Base-by-base conservation (phyloP, 2,329 filamentous ascomycete genomes). In the Botrytis cinerea region DNA sequence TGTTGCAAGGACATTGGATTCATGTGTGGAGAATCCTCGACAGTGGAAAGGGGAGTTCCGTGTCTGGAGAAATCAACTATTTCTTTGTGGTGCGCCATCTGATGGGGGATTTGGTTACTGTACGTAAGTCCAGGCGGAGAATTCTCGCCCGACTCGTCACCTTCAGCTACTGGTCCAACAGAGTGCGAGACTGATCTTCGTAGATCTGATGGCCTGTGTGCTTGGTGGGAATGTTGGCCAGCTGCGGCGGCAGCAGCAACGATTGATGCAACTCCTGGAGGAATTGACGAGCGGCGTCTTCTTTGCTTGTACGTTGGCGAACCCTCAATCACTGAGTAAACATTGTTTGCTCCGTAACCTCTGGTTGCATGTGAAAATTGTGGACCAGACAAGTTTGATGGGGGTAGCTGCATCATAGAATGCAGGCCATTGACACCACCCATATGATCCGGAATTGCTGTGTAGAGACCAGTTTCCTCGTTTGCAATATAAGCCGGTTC, bases 281-380 rank as follows among this genome's bases (percentile, higher is more conserved):
- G 94, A 76, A 98, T 94, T 60, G 95, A 98, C 51, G 96, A 98
- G 76, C 96, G 92, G 78, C 96, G 91, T 82, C 96, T 90, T 79
- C 96, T 90, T 86, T 98, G 96, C 88, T 99, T 99, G 86, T 99
- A 99, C 54, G 96, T 98, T 20, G 96, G 96, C 43, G 96, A 99
- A 67, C 96, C 96, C 85, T 99, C 96, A 81, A 98, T 96, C 68
- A 97, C 95, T 67, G 94, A 95, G 86, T 97, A 98, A 78, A 96
- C 93, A 82, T 94, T 97, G 83, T 91, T 92, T 62, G 86, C 82
- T 74, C 87, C 87, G 78, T 93, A 93, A 57, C 87, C 85, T 77
- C 91, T 87, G 40, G 88, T 86, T 46, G 91, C 89, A 63, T 92
- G 90, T 40, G 91, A 89, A 83, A 93, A 98, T 80, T 95, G 93